phyloP scores from a whole-genome alignment of 2,329 filamentous ascomycete genomes.

The Colletotrichum lupini region DNA sequence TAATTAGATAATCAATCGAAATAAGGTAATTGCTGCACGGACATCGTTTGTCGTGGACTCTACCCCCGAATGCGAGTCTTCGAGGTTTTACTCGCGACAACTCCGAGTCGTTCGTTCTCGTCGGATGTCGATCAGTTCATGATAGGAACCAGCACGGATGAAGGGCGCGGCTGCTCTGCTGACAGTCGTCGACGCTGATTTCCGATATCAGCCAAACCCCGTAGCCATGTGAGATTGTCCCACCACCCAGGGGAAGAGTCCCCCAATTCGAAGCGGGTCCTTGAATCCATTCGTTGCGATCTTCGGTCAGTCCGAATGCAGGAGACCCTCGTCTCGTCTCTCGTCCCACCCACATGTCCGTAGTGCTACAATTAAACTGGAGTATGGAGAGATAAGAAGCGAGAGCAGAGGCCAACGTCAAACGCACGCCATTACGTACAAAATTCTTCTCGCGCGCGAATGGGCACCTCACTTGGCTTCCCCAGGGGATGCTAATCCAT shows the following conservation, averaged over 20 bases:
- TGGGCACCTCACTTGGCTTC: conserved; percentile 11
- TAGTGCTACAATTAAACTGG: neutral
- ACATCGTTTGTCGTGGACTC: neutral
- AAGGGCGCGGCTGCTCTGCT: too few relatives aligned
- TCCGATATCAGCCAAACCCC: conserved; percentile 17
- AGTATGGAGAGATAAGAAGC: conserved; percentile 32
- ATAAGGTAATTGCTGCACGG: neutral
- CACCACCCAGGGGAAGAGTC: neutral
- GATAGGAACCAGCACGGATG: conserved; percentile 12
- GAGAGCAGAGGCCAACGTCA: conserved; percentile 33
- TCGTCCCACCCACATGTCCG: neutral
- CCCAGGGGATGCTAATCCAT: conserved; percentile 31
- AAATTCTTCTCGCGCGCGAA: conserved; percentile 26
- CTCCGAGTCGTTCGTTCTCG: neutral
- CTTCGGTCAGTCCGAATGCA: conserved; percentile 27
- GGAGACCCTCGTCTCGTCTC: conserved; percentile 2
- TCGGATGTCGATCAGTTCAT: conserved; percentile 23
- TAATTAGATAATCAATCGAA: neutral
- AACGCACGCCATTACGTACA: conserved; percentile 29
- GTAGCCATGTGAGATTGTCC: conserved; percentile 18
- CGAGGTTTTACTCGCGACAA: neutral
- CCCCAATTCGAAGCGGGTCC: conserved; percentile 13
- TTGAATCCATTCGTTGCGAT: neutral
- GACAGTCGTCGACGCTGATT: neutral
- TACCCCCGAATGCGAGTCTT: neutral